Conservation (phyloP, 352 stramenopile genomes). For the Phytophthora hibernalis region DNA sequence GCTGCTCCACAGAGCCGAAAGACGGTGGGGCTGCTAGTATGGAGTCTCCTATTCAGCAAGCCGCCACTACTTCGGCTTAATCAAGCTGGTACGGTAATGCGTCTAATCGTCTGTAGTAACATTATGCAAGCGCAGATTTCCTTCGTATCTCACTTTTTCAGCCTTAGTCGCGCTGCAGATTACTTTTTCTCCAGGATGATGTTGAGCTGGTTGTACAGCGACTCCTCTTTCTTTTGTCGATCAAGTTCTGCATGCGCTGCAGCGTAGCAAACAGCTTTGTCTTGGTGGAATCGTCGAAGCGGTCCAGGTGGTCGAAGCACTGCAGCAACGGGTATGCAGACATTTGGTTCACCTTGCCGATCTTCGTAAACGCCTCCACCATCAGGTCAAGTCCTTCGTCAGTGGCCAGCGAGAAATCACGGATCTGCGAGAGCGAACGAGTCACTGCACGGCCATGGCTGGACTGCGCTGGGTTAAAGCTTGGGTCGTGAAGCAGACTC, state of each 20-base stretch:
- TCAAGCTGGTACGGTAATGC: conserved; percentile 18
- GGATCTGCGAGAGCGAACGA: conserved; percentile 74
- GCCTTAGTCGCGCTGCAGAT: background rate
- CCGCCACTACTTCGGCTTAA: conserved; percentile 34
- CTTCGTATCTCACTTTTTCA: background rate
- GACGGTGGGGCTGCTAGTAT: conserved; percentile 10
- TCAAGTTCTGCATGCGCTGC: conserved; percentile 75
- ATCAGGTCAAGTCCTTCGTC: conserved; percentile 81
- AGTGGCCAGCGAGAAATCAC: conserved; percentile 75
- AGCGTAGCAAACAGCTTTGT: conserved; percentile 58
- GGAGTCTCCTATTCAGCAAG: conserved; percentile 34
- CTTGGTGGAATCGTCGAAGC: conserved; percentile 72
- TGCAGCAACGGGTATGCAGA: conserved; percentile 81
- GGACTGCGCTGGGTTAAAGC: conserved; percentile 81
- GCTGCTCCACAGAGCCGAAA: conserved; percentile 16
- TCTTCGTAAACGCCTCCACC: conserved; percentile 74
- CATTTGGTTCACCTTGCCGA: conserved; percentile 90
- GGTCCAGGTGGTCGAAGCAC: conserved; percentile 81
- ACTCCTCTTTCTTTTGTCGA: conserved; percentile 87
- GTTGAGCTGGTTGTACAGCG: conserved; percentile 87
- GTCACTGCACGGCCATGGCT: conserved; percentile 75
- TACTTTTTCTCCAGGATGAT: conserved; percentile 51
- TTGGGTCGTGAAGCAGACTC: conserved; percentile 65
- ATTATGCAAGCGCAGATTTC: conserved; percentile 27
- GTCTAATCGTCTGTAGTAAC: conserved; percentile 32